phyloP scores from a whole-genome alignment of 2,329 filamentous ascomycete genomes.

The Magnaporthiopsis poae region DNA sequence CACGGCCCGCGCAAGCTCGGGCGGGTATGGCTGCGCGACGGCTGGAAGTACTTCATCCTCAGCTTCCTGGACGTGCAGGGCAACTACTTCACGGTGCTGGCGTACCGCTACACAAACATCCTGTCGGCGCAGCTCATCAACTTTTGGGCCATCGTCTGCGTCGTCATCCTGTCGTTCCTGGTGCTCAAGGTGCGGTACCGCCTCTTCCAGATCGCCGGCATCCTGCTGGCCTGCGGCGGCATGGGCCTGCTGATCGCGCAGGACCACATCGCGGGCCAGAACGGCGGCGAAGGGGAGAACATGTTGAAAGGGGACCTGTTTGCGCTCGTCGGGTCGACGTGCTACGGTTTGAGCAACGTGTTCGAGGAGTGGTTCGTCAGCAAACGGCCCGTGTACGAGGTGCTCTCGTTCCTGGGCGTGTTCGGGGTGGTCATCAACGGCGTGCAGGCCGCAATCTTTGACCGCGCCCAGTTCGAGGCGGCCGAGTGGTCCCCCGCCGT shows the following conservation, averaged over 20 bases:
- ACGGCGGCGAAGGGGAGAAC: constrained; percentile 57
- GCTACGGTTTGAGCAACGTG: constrained; percentile 85
- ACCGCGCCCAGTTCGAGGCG: constrained; percentile 59
- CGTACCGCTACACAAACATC: constrained; percentile 86
- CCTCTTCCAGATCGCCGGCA: constrained; percentile 72
- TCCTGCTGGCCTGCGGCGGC: constrained; percentile 81
- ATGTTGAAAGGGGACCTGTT: constrained; percentile 88
- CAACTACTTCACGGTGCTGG: constrained; percentile 95
- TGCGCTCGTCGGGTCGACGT: constrained; percentile 75
- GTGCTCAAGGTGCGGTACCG: constrained; percentile 85
- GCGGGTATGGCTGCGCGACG: constrained; percentile 55
- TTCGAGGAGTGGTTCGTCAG: constrained; percentile 90
- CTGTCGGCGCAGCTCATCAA: constrained; percentile 91
- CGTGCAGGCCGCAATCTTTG: constrained; percentile 82
- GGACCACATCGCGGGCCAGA: constrained; percentile 72
- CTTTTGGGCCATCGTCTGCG: constrained; percentile 95
- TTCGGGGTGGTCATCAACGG: constrained; percentile 89
- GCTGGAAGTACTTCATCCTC: constrained; percentile 90
- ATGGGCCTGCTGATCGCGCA: constrained; percentile 78
- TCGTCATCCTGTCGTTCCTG: constrained; percentile 73
- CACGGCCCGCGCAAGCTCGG: constrained; percentile 67
- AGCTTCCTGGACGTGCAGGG: constrained; percentile 90
- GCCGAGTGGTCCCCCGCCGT: constrained; percentile 58
- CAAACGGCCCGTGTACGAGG: constrained; percentile 80
- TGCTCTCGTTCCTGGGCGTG: constrained; percentile 80